phyloP scores from a whole-genome alignment of 2,329 filamentous ascomycete species.

The Ophiostoma ips region DNA sequence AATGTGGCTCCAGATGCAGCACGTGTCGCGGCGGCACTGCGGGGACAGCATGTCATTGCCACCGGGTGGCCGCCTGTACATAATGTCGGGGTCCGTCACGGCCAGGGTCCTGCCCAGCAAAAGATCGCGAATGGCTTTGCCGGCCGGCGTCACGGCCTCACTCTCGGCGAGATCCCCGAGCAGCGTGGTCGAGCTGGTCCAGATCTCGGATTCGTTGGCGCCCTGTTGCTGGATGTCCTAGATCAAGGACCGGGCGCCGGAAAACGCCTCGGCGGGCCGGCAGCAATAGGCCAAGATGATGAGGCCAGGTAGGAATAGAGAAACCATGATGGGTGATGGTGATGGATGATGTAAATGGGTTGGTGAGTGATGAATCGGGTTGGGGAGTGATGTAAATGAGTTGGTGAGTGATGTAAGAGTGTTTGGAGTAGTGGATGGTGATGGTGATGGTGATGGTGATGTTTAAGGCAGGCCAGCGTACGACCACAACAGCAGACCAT shows the following conservation, averaged over 20 bases:
- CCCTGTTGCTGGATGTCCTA: not conserved
- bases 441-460: too few species aligned
- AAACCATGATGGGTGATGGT: not conserved
- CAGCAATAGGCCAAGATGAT: not conserved
- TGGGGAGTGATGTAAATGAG: too few species aligned
- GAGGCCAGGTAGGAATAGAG: not conserved
- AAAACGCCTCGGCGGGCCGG: not conserved
- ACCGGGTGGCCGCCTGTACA: constrained; percentile 15
- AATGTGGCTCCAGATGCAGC: constrained; percentile 28
- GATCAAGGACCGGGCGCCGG: not conserved
- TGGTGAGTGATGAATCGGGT: too few species aligned
- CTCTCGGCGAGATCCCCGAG: constrained; percentile 26
- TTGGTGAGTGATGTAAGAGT: too few species aligned
- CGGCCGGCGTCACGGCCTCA: constrained; percentile 21
- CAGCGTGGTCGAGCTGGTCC: constrained; percentile 5
- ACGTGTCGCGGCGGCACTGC: constrained; percentile 17
- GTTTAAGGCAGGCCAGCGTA: too few species aligned
- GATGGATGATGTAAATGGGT: not conserved
- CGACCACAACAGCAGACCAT: too few species aligned
- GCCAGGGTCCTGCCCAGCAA: constrained; percentile 14
- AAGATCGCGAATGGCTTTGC: constrained; percentile 25
- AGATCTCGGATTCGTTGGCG: not conserved
- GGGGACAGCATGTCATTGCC: constrained; percentile 14
- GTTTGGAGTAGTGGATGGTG: too few species aligned
- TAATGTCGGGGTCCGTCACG: constrained; percentile 15